Evolutionary conservation across 345 rosid genomes (phyloP).

Genomic region (Luvunga scandens): DNA sequence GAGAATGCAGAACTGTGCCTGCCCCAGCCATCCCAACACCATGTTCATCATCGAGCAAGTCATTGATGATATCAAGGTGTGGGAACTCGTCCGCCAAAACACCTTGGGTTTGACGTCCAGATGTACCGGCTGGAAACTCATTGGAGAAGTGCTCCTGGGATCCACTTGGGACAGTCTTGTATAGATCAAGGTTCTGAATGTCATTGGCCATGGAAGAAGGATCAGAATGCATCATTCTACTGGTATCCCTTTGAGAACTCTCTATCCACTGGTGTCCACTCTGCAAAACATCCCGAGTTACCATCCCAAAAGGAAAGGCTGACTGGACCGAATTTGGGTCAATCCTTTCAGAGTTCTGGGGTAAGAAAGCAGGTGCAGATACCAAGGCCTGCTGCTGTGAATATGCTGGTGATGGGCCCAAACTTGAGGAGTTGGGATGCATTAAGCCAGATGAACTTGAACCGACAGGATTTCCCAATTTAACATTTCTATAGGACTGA

Average conservation of each 20-base stretch:
- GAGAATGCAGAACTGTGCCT: slow-evolving; percentile 31
- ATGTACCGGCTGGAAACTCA: slow-evolving; percentile 42
- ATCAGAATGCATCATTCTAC: slow-evolving; percentile 30
- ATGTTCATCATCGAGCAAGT: slow-evolving; percentile 82
- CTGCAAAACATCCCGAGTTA: slow-evolving; percentile 42
- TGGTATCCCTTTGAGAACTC: slow-evolving; percentile 41
- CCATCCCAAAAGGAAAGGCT: slow-evolving; percentile 43
- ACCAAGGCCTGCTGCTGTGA: slow-evolving; percentile 41
- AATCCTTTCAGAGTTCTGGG: slow-evolving; percentile 41
- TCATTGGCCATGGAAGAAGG: slow-evolving; percentile 34
- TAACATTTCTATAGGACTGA: slow-evolving; percentile 78
- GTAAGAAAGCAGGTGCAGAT: slow-evolving; percentile 45
- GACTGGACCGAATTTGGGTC: slow-evolving; percentile 46
- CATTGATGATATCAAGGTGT: slow-evolving; percentile 90
- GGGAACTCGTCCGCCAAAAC: slow-evolving; percentile 75
- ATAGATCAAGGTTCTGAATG: slow-evolving; percentile 33
- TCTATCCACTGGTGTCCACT: slow-evolving; percentile 65
- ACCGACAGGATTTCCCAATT: slow-evolving; percentile 59
- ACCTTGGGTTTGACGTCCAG: slow-evolving; percentile 54
- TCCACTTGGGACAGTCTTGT: slow-evolving; percentile 23
- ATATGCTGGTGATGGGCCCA: slow-evolving; percentile 45
- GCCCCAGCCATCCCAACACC: slow-evolving; percentile 36
- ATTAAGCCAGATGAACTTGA: slow-evolving; percentile 52
- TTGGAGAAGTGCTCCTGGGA: slow-evolving; percentile 31
- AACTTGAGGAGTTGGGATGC: slow-evolving; percentile 42